phyloP scores from a whole-genome alignment of 495 filamentous ascomycete species.

The Corynascus novoguineensis region DNA sequence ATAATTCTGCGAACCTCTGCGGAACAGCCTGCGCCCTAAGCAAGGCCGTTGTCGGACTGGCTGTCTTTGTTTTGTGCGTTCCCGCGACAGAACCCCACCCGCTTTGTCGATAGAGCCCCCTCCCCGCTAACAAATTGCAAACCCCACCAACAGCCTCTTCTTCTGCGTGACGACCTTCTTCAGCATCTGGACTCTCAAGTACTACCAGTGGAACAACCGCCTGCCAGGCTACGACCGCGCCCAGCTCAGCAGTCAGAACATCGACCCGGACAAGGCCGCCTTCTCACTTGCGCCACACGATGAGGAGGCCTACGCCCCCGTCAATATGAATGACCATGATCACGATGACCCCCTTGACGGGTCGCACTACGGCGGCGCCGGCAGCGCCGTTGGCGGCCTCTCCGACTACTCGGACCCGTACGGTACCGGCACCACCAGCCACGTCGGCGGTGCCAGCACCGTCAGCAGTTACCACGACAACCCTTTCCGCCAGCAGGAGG shows the following conservation, averaged over 20 bases:
- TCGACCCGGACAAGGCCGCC: slow-evolving; percentile 54
- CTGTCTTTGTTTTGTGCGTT: slow-evolving; percentile 74
- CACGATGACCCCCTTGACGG: slow-evolving; percentile 24
- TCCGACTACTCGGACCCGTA: slow-evolving; percentile 35
- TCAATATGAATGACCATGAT: slow-evolving; percentile 42
- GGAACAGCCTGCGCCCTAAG: slow-evolving; percentile 61
- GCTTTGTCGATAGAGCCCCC: neutral
- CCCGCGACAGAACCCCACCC: neutral
- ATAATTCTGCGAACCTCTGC: slow-evolving; percentile 46
- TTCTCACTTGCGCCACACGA: slow-evolving; percentile 53
- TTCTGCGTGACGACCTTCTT: slow-evolving; percentile 67
- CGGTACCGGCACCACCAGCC: slow-evolving; percentile 16
- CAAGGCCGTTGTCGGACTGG: slow-evolving; percentile 71
- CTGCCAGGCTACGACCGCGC: slow-evolving; percentile 60
- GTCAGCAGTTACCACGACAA: slow-evolving; percentile 20
- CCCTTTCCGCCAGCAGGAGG: slow-evolving; percentile 32
- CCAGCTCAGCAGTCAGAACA: slow-evolving; percentile 44
- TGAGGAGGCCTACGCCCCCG: slow-evolving; percentile 47
- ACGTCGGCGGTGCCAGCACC: slow-evolving; percentile 14
- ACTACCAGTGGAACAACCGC: slow-evolving; percentile 70
- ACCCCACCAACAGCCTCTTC: slow-evolving; percentile 53
- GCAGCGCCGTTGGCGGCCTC: slow-evolving; percentile 5
- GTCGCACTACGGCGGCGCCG: slow-evolving; percentile 10
- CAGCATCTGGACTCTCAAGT: slow-evolving; percentile 70
- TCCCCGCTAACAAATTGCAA: neutral